Evolutionary conservation across 768 basidiomycete genomes (phyloP).

Genomic region (Boletus sensibilis): DNA sequence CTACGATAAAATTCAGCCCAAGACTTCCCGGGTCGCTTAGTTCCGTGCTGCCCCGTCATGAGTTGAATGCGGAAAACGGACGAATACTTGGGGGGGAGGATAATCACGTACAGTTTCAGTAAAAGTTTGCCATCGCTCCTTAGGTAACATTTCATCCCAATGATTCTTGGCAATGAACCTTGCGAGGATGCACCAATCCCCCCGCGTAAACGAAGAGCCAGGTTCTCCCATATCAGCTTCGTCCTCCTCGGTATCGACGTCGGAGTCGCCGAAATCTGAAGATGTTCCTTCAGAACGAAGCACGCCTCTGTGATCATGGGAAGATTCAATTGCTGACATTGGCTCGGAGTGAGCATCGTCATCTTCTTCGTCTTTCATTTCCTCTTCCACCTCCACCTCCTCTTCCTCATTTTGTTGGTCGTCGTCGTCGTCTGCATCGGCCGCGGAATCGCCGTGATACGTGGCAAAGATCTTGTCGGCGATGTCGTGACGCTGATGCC

Average conservation of each 20-base stretch:
- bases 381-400: constrained; percentile 26
- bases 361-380: constrained; percentile 20
- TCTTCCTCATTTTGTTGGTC: constrained; percentile 39
- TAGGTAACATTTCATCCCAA: constrained; percentile 41
- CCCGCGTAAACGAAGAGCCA: constrained; percentile 52
- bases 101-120: constrained; percentile 43
- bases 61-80: neutral
- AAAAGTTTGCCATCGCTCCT: constrained; percentile 58
- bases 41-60: constrained; percentile 44
- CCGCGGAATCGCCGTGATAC: constrained; percentile 32
- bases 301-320: constrained; percentile 17
- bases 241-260: constrained; percentile 29
- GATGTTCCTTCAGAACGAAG: constrained; percentile 21
- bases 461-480: constrained; percentile 58
- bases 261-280: constrained; percentile 18
- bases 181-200: constrained; percentile 61
- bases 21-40: constrained; percentile 47
- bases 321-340: constrained; percentile 18
- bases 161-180: constrained; percentile 53
- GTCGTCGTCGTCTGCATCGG: constrained; percentile 35
- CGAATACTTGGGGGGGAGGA: neutral
- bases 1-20: constrained; percentile 63
- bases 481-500: constrained; percentile 62
- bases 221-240: constrained; percentile 49
- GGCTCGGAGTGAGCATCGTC: constrained; percentile 25